A percentile compares a stretch with the other conserved stretches of the same genome.
Evolutionary conservation across 2,329 filamentous ascomycete genomes (phyloP).

Genomic region (Neoscytalidium dimidiatum): DNA sequence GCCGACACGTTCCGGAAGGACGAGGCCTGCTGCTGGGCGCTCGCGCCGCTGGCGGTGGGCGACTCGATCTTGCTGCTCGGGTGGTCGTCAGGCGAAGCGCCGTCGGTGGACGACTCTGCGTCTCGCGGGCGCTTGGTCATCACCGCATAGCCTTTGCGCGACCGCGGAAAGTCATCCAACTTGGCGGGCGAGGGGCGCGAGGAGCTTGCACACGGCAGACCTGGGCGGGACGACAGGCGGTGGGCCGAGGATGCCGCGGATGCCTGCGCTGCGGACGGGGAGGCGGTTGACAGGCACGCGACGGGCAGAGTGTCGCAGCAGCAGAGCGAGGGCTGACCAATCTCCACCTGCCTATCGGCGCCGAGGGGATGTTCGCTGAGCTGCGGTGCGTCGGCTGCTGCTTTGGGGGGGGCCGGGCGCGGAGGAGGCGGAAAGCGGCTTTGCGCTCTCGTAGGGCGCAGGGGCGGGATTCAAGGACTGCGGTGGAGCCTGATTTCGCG

Average conservation of each 20-base stretch:
- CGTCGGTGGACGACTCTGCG: constrained; percentile 37
- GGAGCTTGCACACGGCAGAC: constrained; percentile 10
- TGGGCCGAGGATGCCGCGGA: constrained; percentile 11
- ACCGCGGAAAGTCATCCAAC: constrained; percentile 15
- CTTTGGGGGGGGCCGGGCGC: not conserved
- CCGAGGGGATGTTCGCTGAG: constrained; percentile 16
- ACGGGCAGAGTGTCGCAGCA: not conserved
- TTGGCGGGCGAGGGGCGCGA: not conserved
- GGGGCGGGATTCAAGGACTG: constrained; percentile 10
- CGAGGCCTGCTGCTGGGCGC: constrained; percentile 28
- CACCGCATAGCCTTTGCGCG: constrained; percentile 27
- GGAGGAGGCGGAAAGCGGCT: constrained; percentile 14
- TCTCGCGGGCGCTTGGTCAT: constrained; percentile 43
- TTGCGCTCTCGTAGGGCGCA: constrained; percentile 17
- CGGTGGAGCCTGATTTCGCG: constrained; percentile 9
- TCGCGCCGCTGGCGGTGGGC: constrained; percentile 29
- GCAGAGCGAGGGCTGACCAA: not conserved
- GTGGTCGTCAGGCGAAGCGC: constrained; percentile 21
- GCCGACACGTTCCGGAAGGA: constrained; percentile 70
- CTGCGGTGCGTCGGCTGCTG: constrained; percentile 5
- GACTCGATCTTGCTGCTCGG: constrained; percentile 32
- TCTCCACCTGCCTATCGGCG: constrained; percentile 10
- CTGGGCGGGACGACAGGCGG: not conserved
- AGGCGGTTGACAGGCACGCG: not conserved
- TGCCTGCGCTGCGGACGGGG: constrained; percentile 7